Conservation (phyloP, 305 asterid genomes). For the Nicotiana rustica region DNA sequence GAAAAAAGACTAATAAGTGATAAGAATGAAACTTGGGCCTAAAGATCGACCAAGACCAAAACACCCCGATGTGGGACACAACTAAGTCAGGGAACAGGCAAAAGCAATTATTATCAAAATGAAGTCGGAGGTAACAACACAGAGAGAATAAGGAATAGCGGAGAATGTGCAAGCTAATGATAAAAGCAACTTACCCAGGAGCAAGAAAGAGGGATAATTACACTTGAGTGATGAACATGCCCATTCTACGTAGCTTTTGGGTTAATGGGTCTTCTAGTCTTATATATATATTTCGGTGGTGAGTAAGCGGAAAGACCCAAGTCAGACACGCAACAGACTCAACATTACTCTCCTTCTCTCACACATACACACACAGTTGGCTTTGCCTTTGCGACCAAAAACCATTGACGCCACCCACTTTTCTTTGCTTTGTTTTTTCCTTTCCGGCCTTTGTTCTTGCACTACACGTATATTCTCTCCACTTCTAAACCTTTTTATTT, state of each 20-base stretch:
- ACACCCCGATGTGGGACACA: too few relatives aligned
- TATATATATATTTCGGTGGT: not conserved
- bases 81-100: not conserved
- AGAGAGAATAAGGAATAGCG: not conserved
- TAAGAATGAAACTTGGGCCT: too few relatives aligned
- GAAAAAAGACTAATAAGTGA: not conserved
- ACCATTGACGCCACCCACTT: too few relatives aligned
- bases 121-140: not conserved
- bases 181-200: not conserved
- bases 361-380: not conserved
- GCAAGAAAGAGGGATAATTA: not conserved
- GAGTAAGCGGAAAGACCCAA: not conserved
- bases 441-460: too few relatives aligned
- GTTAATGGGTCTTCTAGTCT: not conserved
- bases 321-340: not conserved
- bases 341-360: not conserved
- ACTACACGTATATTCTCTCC: too few relatives aligned
- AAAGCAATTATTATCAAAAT: constrained; percentile 13
- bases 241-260: not conserved
- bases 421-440: too few relatives aligned
- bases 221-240: not conserved
- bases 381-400: too few relatives aligned
- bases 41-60: too few relatives aligned
- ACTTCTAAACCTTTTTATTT: too few relatives aligned
- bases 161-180: not conserved